Base-by-base conservation (phyloP, 2,329 filamentous ascomycete genomes). In the Epichloe gansuensis region DNA sequence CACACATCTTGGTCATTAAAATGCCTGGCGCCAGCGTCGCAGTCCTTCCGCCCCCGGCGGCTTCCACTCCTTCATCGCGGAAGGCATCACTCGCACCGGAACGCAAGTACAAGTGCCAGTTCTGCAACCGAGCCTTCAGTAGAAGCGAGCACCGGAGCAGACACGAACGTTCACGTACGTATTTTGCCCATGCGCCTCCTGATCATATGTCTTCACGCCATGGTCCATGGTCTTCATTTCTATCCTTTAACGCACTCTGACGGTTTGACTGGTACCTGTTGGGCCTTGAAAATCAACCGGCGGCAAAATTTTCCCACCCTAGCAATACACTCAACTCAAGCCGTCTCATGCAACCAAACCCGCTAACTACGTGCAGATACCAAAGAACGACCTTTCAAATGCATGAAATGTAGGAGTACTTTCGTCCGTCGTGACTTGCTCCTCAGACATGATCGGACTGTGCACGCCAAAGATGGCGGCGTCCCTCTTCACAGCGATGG, bases 71-170 rank as follows among this genome's bases (percentile, higher is more conserved):
- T 66, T 79, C 80, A 62, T 78, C 84, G 64, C 82, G 87, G 71
- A 95, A 94, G 73, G 71, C 84, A 59, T 76, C 85, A 56, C 73
- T 84, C 61, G 84, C 82, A 61, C 89, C 90, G 52, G 93, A 97
- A 76, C 91, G 94, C 77, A 95, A 96, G 73, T 98, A 98, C 82
- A 96, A 97, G 71, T 98, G 93, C 75, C 89, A 95, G 76, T 97
- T 95, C 72, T 97, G 93, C 76, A 90, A 90, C 73, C 81, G 93
- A 70, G 93, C 93, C 58, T 98, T 98, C 70, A 96, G 90, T 74
- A 80, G 93, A 69, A 95, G 89, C 70, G 93, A 98, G 72, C 93
- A 98, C 71, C 82, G 93, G 63, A 96, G 89, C 72, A 81, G 93
- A 71, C 93, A 98, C 72, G 93, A 98, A 73, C 81, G 93, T 73